Conservation (phyloP, 1,284 basidiomycete species). For the Ustilago loliicola region DNA sequence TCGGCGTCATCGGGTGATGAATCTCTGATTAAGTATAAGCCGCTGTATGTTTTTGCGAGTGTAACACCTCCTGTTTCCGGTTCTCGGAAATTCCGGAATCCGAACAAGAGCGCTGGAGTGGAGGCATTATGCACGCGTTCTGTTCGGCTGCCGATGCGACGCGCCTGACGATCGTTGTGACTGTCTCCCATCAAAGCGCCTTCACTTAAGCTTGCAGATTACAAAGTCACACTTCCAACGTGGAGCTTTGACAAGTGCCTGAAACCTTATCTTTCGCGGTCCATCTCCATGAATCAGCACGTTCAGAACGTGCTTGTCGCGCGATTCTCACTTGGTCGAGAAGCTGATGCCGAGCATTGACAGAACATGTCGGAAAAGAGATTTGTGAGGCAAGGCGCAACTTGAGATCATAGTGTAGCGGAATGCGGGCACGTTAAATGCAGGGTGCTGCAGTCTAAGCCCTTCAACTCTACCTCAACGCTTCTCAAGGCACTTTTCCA, state of each 20-base stretch:
- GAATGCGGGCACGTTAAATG: constrained; percentile 1
- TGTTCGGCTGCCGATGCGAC: constrained; percentile 32
- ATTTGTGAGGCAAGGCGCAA: neutral
- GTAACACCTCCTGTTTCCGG: constrained; percentile 2
- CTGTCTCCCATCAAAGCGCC: neutral
- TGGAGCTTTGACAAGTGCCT: neutral
- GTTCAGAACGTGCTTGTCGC: neutral
- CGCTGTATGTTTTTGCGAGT: neutral
- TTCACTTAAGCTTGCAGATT: constrained; percentile 36
- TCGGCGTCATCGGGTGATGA: neutral
- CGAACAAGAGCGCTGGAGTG: neutral
- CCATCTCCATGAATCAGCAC: neutral
- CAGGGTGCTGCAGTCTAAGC: constrained; percentile 17
- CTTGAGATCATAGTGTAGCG: constrained; percentile 1
- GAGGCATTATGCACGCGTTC: constrained; percentile 15
- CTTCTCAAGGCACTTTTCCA: constrained; percentile 2
- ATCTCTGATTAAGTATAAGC: neutral
- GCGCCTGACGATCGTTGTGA: constrained; percentile 41
- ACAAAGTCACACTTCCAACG: neutral
- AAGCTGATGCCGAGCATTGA: neutral
- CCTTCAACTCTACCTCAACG: constrained; percentile 5
- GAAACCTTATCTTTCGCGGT: neutral
- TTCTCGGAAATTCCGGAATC: neutral
- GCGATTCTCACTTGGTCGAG: neutral
- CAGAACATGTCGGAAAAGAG: neutral